Percentiles rank a stretch among this genome's conserved stretches.
Evolutionary conservation across 495 filamentous ascomycete species (phyloP).

Genomic region (Aspergillus steynii): DNA sequence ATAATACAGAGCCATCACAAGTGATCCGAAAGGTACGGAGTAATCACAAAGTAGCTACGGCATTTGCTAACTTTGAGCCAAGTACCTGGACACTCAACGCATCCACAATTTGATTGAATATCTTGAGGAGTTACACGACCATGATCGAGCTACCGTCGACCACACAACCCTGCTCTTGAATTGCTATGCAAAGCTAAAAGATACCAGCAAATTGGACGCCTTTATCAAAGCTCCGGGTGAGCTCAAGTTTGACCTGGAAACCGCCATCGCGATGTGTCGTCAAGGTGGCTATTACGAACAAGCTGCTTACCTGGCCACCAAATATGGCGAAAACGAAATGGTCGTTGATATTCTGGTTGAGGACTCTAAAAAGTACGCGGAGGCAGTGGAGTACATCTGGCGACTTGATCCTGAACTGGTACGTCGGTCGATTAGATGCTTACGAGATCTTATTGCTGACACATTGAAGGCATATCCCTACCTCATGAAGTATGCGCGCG

Average conservation of each 20-base stretch:
- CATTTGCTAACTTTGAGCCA: slow-evolving; percentile 21
- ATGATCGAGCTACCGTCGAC: slow-evolving; percentile 90
- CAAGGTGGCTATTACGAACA: slow-evolving; percentile 98
- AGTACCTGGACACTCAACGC: slow-evolving; percentile 92
- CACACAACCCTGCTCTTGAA: slow-evolving; percentile 94
- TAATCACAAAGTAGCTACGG: neutral
- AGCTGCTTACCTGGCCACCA: slow-evolving; percentile 91
- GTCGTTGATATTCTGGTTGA: slow-evolving; percentile 96
- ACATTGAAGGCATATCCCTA: slow-evolving; percentile 72
- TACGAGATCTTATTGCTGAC: slow-evolving; percentile 17
- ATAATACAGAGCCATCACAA: slow-evolving; percentile 91
- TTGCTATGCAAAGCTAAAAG: slow-evolving; percentile 96
- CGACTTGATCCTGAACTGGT: slow-evolving; percentile 80
- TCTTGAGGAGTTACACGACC: slow-evolving; percentile 92
- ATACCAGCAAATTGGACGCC: slow-evolving; percentile 89
- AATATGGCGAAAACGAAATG: slow-evolving; percentile 89
- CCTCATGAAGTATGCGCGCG: slow-evolving; percentile 92
- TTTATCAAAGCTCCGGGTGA: slow-evolving; percentile 97
- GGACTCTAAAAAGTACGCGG: slow-evolving; percentile 83
- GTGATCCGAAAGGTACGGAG: slow-evolving; percentile 77
- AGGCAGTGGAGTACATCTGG: slow-evolving; percentile 90
- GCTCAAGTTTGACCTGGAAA: slow-evolving; percentile 94
- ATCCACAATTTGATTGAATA: slow-evolving; percentile 98
- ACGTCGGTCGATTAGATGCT: slow-evolving; percentile 26
- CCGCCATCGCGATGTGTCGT: slow-evolving; percentile 95